Conservation (phyloP, 1,139 yeast species). For the Magnusiomyces magnusii region DNA sequence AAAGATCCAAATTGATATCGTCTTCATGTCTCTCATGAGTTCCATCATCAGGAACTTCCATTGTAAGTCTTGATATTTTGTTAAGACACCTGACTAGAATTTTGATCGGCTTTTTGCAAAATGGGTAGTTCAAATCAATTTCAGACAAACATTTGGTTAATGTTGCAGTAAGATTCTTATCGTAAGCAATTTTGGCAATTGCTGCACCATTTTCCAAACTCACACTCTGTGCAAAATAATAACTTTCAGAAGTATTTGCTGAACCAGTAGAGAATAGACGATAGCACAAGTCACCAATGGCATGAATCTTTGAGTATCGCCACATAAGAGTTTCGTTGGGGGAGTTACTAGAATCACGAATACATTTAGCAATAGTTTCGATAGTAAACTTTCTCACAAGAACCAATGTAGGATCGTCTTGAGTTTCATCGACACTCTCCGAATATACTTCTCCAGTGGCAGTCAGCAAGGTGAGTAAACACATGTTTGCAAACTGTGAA, state of each 20-base stretch:
- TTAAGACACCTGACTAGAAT: constrained; percentile 54
- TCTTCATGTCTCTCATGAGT: constrained; percentile 43
- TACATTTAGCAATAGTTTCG: constrained; percentile 58
- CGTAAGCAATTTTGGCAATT: constrained; percentile 57
- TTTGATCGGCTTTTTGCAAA: constrained; percentile 50
- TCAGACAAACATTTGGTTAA: constrained; percentile 53
- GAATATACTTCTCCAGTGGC: constrained; percentile 36
- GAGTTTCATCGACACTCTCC: constrained; percentile 29
- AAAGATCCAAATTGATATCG: constrained; percentile 42
- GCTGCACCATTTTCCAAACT: constrained; percentile 47
- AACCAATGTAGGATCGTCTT: constrained; percentile 59
- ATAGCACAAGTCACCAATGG: constrained; percentile 46
- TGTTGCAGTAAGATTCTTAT: constrained; percentile 52
- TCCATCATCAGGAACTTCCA: constrained; percentile 35
- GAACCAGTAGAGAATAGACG: constrained; percentile 27
- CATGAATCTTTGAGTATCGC: constrained; percentile 49
- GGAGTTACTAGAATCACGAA: constrained; percentile 42
- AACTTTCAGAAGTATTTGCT: constrained; percentile 25
- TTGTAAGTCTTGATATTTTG: constrained; percentile 44
- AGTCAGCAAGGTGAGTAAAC: constrained; percentile 37
- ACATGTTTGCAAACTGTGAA: constrained; percentile 45
- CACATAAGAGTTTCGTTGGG: constrained; percentile 32
- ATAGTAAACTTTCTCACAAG: constrained; percentile 66
- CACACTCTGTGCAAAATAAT: constrained; percentile 36
- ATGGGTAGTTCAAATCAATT: constrained; percentile 66